Evolutionary conservation across 768 basidiomycete genomes (phyloP), one percentile per base, ranked within the genome.

Genomic region (Candolleomyces efflorescens): DNA sequence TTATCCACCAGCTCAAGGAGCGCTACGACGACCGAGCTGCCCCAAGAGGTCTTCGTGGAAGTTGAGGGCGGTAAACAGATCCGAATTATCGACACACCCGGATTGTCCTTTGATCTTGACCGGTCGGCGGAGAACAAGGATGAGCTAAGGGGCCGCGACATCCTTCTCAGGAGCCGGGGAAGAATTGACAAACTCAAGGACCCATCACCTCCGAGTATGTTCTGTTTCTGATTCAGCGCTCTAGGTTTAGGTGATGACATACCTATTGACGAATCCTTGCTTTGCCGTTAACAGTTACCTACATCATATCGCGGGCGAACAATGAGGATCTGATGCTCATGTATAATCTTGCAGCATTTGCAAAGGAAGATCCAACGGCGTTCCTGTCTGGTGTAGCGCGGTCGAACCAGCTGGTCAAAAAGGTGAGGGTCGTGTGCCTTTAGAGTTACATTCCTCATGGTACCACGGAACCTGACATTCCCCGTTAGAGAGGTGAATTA

Each of bases 241-340:
- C 23, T 11, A 17, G 18, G 37, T 24, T 44, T 26, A 51, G 10
- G 15, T 51, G 23, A 26, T 36, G 27, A 50, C 23, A 39, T n/a
- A n/a, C n/a, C n/a, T n/a, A n/a, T 62, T 56, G 44, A 56, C 45
- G 58, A 62, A 17, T 27, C 46, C 45, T 45, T 39, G 41, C 49
- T 49, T 53, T 60, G 36, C 53, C 44, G 20, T 60, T 32, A 32
- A 7, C 32, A 90, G 92, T 90, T 55, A 70, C 79, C 17, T 79
- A 88, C 61, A 82, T 97, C 59, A 78, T 94, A 22, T 69, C 81
- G 38, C 82, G 84, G 24, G 83, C 89, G 2, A 82, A 82, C 63
- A 72, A 80, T 32, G 87, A 94, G 67, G 94, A 96, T 69, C 77
- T 97, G 43, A 94, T 95, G 90, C 72, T 96, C n/a, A 74, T 86